These are phyloP conservation scores for Pleurotus giganteus DNA, from an alignment of 768 basidiomycete genomes.

Conservation along the genomic window DNA sequence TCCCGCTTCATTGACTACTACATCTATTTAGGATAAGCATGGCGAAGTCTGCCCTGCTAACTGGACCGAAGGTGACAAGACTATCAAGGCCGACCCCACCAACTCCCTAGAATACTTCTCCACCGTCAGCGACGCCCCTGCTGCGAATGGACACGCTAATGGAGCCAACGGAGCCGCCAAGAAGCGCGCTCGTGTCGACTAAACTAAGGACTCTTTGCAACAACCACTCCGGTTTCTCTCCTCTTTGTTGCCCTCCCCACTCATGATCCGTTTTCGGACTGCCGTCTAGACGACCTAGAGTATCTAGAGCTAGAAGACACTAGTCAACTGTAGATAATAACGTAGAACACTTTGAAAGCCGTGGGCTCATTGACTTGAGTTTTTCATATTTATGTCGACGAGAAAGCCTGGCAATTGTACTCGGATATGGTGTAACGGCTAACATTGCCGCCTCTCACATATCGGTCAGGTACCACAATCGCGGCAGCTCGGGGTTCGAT, in stretches of 20 bases:
- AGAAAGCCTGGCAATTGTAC: too few species aligned
- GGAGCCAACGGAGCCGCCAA: conserved; percentile 30
- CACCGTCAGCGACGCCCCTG: conserved; percentile 19
- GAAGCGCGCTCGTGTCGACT: conserved; percentile 60
- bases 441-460: conserved; percentile 57
- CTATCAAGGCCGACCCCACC: conserved; percentile 79
- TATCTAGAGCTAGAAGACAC: too few species aligned
- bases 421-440: conserved; percentile 57
- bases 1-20: background rate
- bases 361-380: too few species aligned
- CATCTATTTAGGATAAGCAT: conserved; percentile 61
- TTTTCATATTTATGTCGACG: too few species aligned
- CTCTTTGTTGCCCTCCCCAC: too few species aligned
- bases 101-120: conserved; percentile 75
- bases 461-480: conserved; percentile 12
- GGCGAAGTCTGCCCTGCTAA: conserved; percentile 94
- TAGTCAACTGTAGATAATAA: too few species aligned
- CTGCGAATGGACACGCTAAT: conserved; percentile 20
- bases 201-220: conserved; percentile 12
- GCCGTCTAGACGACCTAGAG: too few species aligned
- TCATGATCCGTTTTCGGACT: too few species aligned
- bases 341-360: too few species aligned
- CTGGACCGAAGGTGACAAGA: conserved; percentile 80
- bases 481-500: conserved; percentile 61
- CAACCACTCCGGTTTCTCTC: too few species aligned